These are phyloP conservation scores for Wickerhamomyces queroliae DNA, from an alignment of 805 yeast genomes.

Conservation along the genomic window DNA sequence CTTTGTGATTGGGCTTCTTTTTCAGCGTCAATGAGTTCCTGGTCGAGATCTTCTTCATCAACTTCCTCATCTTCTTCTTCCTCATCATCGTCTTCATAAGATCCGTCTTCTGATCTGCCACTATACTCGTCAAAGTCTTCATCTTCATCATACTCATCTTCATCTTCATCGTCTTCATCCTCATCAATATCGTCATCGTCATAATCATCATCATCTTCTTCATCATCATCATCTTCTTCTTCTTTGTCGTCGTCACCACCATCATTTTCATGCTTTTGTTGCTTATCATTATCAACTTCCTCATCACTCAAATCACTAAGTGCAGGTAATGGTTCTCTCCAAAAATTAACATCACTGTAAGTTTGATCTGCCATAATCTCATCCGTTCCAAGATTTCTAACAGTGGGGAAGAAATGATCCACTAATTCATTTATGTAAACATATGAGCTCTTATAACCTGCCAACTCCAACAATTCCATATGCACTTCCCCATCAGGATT, in stretches of 20 bases:
- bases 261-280: conserved; percentile 13
- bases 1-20: conserved; percentile 12
- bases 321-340: conserved; percentile 79
- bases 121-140: conserved; percentile 27
- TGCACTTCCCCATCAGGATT: conserved; percentile 96
- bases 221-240: conserved; percentile 17
- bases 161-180: conserved; percentile 24
- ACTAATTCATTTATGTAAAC: conserved; percentile 88
- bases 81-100: conserved; percentile 23
- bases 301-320: conserved; percentile 54
- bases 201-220: conserved; percentile 14
- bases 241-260: conserved; percentile 16
- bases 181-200: conserved; percentile 18
- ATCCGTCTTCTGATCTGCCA: conserved; percentile 23
- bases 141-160: conserved; percentile 26
- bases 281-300: conserved; percentile 26
- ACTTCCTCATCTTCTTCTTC: conserved; percentile 22
- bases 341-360: conserved; percentile 82
- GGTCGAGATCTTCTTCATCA: conserved; percentile 23
- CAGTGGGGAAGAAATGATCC: conserved; percentile 96
- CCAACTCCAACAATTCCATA: conserved; percentile 90
- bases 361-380: too few species aligned
- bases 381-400: conserved; percentile 26
- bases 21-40: conserved; percentile 18
- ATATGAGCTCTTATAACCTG: conserved; percentile 87